phyloP scores from a whole-genome alignment of 495 filamentous ascomycete genomes.

The Astrocystis sublimbata region DNA sequence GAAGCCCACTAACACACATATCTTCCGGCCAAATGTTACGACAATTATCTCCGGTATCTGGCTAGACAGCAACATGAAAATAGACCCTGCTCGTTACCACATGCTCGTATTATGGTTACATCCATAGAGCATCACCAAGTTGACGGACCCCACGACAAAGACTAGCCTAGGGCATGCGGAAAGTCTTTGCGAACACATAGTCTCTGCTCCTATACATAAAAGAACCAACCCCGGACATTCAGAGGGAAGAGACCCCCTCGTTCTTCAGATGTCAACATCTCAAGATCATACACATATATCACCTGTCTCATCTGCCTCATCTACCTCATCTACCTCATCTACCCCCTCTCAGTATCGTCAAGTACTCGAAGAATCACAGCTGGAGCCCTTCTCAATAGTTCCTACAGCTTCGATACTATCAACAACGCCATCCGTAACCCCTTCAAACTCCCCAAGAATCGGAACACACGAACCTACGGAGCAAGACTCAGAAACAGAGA shows the following conservation, averaged over 20 bases:
- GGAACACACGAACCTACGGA: not conserved
- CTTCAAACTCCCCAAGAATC: slow-evolving; percentile 11
- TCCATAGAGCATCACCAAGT: slow-evolving; percentile 3
- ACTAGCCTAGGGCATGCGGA: slow-evolving; percentile 15
- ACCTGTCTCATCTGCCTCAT: not conserved
- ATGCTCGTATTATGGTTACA: slow-evolving; percentile 14
- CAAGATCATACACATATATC: slow-evolving; percentile 9
- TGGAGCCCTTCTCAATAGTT: not conserved
- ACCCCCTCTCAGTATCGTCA: not conserved
- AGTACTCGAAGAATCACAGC: not conserved
- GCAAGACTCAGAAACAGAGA: slow-evolving; percentile 11
- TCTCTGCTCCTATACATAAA: slow-evolving; percentile 5
- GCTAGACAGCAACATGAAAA: not conserved
- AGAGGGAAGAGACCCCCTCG: not conserved
- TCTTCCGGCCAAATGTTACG: slow-evolving; percentile 11
- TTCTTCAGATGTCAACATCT: not conserved
- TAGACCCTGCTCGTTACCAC: slow-evolving; percentile 5
- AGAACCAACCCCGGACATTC: not conserved
- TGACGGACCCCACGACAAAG: slow-evolving; percentile 1
- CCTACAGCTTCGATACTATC: not conserved
- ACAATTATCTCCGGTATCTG: slow-evolving; percentile 6
- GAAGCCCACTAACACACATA: slow-evolving; percentile 17
- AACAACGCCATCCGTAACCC: slow-evolving; percentile 12
- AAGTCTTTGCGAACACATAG: slow-evolving; percentile 3
- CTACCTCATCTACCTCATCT: no score